Evolutionary conservation across 129 eudicot species (phyloP).

Genomic region (Pseudognaphalium luteoalbum): DNA sequence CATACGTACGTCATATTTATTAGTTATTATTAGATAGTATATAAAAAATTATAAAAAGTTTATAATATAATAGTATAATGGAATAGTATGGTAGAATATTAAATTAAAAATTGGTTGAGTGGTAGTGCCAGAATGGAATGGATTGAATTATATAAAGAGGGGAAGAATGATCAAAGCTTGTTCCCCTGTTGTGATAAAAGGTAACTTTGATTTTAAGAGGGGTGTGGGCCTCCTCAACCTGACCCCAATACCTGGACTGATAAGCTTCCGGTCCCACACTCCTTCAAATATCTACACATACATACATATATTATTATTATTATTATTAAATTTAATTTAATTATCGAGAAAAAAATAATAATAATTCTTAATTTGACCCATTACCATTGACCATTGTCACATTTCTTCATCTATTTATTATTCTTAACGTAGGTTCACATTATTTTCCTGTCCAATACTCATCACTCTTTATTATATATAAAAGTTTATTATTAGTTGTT

Average conservation of each 20-base stretch:
- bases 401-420: not conserved
- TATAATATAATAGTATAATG: not conserved
- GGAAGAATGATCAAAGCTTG: constrained; percentile 73
- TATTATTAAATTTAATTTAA: too few relatives aligned
- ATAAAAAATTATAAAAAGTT: too few relatives aligned
- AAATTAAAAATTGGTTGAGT: constrained; percentile 23
- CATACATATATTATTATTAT: too few relatives aligned
- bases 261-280: constrained; percentile 71
- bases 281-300: constrained; percentile 28
- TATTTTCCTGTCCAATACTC: constrained; percentile 14
- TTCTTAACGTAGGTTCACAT: constrained; percentile 22
- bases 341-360: not conserved
- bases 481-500: too few relatives aligned
- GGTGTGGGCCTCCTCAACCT: constrained; percentile 61
- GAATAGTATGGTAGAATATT: not conserved
- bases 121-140: constrained; percentile 35
- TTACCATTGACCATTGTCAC: constrained; percentile 38
- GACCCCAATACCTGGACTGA: constrained; percentile 92
- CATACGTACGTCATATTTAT: constrained; percentile 8
- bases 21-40: not conserved
- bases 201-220: constrained; percentile 51
- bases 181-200: constrained; percentile 59
- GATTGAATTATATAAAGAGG: constrained; percentile 38
- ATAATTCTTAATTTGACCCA: constrained; percentile 33
- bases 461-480: not conserved